A percentile compares a stretch with the other conserved stretches of the same genome.
Evolutionary conservation across 2,329 filamentous ascomycete species (phyloP).

Genomic region (Lachnellula hyalina): DNA sequence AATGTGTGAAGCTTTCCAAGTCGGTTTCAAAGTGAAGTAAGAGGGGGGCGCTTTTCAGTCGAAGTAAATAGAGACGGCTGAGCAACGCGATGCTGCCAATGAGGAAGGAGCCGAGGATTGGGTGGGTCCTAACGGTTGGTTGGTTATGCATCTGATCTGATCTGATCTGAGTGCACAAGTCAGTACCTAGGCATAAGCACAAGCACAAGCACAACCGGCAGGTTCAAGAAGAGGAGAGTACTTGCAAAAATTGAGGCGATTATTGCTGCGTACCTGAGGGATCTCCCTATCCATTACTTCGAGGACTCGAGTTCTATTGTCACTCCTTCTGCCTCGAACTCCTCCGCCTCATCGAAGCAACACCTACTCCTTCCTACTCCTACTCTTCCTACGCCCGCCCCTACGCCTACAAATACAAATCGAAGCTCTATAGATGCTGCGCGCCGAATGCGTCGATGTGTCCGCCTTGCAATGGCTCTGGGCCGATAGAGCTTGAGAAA

Average conservation of each 20-base stretch:
- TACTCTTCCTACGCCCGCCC: too few species aligned
- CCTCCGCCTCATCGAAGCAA: neutral
- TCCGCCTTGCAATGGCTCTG: slow-evolving; percentile 30
- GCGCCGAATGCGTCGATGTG: slow-evolving; percentile 31
- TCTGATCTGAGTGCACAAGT: too few species aligned
- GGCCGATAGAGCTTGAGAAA: slow-evolving; percentile 28
- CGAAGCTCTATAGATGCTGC: slow-evolving; percentile 20
- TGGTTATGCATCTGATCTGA: too few species aligned
- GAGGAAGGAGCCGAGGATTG: too few species aligned
- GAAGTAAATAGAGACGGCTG: too few species aligned
- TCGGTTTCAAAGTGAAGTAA: too few species aligned
- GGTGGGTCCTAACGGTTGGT: too few species aligned
- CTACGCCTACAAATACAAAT: too few species aligned
- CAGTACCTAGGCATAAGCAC: neutral
- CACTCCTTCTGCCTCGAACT: slow-evolving; percentile 20
- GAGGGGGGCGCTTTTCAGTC: too few species aligned
- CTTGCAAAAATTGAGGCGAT: too few species aligned
- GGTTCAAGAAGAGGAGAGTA: neutral
- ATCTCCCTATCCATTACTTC: neutral
- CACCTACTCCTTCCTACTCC: too few species aligned
- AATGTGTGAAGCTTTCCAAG: slow-evolving; percentile 8
- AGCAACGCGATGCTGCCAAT: too few species aligned
- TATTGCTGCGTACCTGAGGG: neutral
- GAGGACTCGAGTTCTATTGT: slow-evolving; percentile 11
- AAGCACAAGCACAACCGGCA: neutral